phyloP scores from a whole-genome alignment of 257 asterid species.

The Salvia hispanica region DNA sequence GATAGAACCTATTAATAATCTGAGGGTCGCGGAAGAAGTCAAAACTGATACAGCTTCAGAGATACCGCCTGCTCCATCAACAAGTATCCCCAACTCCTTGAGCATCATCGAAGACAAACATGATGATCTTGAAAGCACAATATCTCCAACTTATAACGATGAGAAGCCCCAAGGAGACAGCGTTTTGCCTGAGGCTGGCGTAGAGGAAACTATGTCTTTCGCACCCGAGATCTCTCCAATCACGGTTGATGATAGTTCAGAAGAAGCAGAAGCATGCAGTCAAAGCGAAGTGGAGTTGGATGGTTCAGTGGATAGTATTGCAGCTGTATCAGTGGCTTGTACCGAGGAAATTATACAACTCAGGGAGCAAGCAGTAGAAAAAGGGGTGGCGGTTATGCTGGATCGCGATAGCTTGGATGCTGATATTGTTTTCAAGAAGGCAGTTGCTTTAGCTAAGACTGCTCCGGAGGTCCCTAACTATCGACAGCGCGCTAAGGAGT shows the following conservation, averaged over 20 bases:
- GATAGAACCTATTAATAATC: constrained; percentile 38
- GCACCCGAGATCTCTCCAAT: constrained; percentile 24
- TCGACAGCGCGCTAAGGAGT: constrained; percentile 40
- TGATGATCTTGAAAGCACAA: constrained; percentile 30
- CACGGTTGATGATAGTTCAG: constrained; percentile 13
- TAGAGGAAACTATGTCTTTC: constrained; percentile 6
- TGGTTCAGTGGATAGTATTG: constrained; percentile 25
- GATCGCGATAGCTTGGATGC: constrained; percentile 64
- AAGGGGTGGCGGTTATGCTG: constrained; percentile 65
- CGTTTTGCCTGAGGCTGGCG: background rate
- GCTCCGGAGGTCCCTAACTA: constrained; percentile 74
- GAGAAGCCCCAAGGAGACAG: constrained; percentile 35
- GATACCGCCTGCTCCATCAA: constrained; percentile 30
- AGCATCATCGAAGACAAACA: constrained; percentile 15
- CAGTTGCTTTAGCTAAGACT: constrained; percentile 63
- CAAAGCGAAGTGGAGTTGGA: constrained; percentile 30
- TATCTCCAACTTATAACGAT: constrained; percentile 30
- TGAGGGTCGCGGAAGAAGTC: constrained; percentile 36
- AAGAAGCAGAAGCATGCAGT: constrained; percentile 25
- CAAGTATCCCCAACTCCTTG: constrained; percentile 31
- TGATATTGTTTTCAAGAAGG: constrained; percentile 53
- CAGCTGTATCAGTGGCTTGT: constrained; percentile 31
- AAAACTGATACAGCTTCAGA: constrained; percentile 35
- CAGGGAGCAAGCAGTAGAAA: constrained; percentile 64
- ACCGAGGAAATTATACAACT: constrained; percentile 52